A percentile compares a stretch with the other conserved stretches of the same genome.
Conservation (phyloP, 129 eudicot genomes). For the Artemisia annua region DNA sequence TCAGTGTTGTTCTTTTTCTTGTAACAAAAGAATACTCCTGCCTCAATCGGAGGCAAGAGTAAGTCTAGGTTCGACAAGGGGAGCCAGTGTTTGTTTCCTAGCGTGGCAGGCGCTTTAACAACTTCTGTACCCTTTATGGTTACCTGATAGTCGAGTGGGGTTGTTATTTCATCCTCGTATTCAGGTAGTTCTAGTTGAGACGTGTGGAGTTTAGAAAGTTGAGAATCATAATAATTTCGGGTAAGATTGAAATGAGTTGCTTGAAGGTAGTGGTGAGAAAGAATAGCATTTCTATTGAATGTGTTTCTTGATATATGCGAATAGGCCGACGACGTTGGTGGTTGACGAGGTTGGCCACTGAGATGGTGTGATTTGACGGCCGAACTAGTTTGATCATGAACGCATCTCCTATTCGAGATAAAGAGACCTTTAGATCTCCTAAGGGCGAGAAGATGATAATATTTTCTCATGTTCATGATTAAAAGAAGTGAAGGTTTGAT, state of each 20-base stretch:
- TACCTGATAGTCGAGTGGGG: constrained; percentile 24
- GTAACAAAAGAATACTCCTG: constrained; percentile 56
- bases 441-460: constrained; percentile 15
- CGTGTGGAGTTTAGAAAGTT: constrained; percentile 8
- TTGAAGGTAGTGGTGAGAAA: background rate
- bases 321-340: constrained; percentile 1
- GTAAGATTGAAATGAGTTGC: background rate
- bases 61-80: constrained; percentile 62
- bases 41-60: constrained; percentile 51
- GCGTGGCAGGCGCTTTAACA: constrained; percentile 26
- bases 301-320: background rate
- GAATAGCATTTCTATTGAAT: background rate
- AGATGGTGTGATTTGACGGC: background rate
- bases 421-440: constrained; percentile 12
- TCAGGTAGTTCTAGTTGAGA: background rate
- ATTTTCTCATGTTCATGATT: constrained; percentile 25
- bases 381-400: background rate
- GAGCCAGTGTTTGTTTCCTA: constrained; percentile 43
- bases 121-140: constrained; percentile 40
- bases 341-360: background rate
- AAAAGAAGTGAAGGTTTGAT: background rate
- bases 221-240: background rate
- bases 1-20: constrained; percentile 14
- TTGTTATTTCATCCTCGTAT: background rate
- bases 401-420: background rate